phyloP scores from a whole-genome alignment of 1,284 basidiomycete species.

The Ceratobasidium sp. region DNA sequence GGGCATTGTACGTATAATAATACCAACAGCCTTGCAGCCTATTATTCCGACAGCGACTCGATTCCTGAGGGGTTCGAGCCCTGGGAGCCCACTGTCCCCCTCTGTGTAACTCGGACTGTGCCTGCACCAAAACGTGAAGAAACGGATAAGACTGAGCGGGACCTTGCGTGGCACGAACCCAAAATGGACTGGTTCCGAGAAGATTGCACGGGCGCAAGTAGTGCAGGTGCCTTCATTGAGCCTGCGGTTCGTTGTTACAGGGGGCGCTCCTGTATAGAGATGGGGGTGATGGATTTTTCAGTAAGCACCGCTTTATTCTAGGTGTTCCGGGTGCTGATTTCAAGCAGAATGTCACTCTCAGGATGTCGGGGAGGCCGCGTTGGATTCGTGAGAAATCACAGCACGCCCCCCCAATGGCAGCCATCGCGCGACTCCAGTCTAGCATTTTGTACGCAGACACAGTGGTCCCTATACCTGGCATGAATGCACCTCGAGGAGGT shows the following conservation, averaged over 20 bases:
- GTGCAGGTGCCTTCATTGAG: constrained; percentile 34
- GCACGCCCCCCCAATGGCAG: background rate
- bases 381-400: background rate
- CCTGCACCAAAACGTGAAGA: background rate
- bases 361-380: background rate
- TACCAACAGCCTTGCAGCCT: background rate
- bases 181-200: constrained; percentile 32
- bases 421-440: background rate
- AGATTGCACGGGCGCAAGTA: constrained; percentile 29
- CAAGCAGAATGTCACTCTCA: background rate
- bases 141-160: background rate
- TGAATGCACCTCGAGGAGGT: constrained; percentile 40
- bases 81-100: constrained; percentile 25
- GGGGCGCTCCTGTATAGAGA: background rate
- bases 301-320: background rate
- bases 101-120: background rate
- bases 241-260: background rate
- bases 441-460: background rate
- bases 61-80: constrained; percentile 37
- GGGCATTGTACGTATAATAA: background rate
- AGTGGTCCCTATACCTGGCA: constrained; percentile 24
- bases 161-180: constrained; percentile 26
- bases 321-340: background rate
- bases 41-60: constrained; percentile 16
- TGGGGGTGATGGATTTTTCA: background rate